Conservation (phyloP, 2,329 filamentous ascomycete species). For the Aphanocladium album region DNA sequence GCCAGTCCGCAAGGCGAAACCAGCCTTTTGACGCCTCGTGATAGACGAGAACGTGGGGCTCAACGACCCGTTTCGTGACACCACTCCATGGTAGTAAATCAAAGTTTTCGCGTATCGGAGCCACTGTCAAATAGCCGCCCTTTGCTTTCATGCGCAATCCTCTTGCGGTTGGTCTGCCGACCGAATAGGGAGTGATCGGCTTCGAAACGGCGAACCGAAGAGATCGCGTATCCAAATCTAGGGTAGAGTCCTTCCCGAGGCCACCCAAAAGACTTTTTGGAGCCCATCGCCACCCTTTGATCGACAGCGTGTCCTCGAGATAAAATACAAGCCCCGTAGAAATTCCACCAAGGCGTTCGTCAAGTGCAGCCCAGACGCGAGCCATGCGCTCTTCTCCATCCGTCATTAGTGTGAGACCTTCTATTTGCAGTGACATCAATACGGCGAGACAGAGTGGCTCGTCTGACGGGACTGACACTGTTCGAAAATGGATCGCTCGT, state of each 20-base stretch:
- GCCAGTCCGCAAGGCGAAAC: conserved; percentile 19
- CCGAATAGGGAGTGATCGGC: neutral
- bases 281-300: conserved; percentile 25
- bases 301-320: conserved; percentile 18
- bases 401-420: conserved; percentile 13
- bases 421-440: conserved; percentile 21
- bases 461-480: conserved; percentile 25
- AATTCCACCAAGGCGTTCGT: conserved; percentile 16
- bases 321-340: conserved; percentile 20
- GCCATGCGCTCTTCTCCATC: conserved; percentile 20
- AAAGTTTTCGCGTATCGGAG: conserved; percentile 2
- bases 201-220: conserved; percentile 12
- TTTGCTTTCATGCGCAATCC: conserved; percentile 16
- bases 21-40: conserved; percentile 14
- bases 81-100: conserved; percentile 18
- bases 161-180: conserved; percentile 16
- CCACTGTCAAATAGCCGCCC: conserved; percentile 13
- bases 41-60: conserved; percentile 16
- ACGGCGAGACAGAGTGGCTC: conserved; percentile 27
- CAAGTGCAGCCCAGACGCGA: conserved; percentile 20
- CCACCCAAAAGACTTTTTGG: conserved; percentile 19
- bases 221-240: conserved; percentile 17
- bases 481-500: conserved; percentile 22
- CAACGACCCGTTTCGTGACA: conserved; percentile 10
- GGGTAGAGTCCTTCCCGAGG: conserved; percentile 15